Evolutionary conservation across 148 eudicot genomes (phyloP), one percentile per base, ranked within the genome.

Genomic region (Heliosperma pusillum): DNA sequence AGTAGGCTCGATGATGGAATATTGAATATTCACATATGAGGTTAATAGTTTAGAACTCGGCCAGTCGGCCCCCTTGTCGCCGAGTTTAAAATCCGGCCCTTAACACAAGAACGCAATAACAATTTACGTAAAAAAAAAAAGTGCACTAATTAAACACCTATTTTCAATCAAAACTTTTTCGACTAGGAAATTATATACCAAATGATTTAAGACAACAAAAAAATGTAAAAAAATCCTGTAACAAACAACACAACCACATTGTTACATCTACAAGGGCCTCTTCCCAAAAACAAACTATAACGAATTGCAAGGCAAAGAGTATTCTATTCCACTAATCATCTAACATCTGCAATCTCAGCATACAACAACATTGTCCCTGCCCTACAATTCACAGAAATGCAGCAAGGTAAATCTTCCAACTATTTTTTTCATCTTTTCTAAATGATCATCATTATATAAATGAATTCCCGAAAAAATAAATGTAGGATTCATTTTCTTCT

Each of bases 221-320:
- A 36, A 36, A 33, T 33, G 42, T 36, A 50, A 10, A 5, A 45
- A 36, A 17, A 66, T 15, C n/a, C 16, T 66, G 25, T 2, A 66
- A 4, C 7, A 40, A 66, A 13, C 17, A 66, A 66, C 52, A 36
- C 2, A 12, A 13, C 45, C 53, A 42, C 71, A n/a, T 40, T 67
- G 71, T 67, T 50, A 40, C 26, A 67, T 20, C 16, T n/a, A 67
- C 71, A 67, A 67, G 7, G 55, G 66, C 7, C 55, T 21, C 5
- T 40, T 40, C 20, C 4, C 55, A 11, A 67, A 67, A 44, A 67
- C 26, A 40, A 67, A 40, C 4, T 40, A 67, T 3, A 44, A 67
- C 52, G 55, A 82, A 74, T 83, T 77, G 80, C 78, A 77, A 56
- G 85, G 84, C 78, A 77, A 81, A 73, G 77, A 77, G 70, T 72